Evolutionary conservation across 2,329 filamentous ascomycete species (phyloP), one percentile per base, ranked within the genome.

Genomic region (Lithohypha guttulata): DNA sequence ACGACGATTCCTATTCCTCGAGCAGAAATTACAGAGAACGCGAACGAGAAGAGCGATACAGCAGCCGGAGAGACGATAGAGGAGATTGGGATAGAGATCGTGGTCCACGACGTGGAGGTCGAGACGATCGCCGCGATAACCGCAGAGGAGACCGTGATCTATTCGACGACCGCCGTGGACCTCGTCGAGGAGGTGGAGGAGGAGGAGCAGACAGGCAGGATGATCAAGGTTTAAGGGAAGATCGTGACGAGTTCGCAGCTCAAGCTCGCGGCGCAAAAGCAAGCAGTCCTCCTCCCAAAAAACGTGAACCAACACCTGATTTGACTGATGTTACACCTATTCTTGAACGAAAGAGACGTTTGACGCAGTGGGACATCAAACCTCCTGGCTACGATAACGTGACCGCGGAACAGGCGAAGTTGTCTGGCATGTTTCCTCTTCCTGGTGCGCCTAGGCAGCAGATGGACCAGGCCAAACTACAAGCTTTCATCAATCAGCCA

Each of bases 321-420:
- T 69, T 99, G 57, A 93, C 87, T 44, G 78, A 93, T 54, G 68
- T 93, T 43, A 69, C 81, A n/a, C 75, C 85, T 3, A 71, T 99
- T 43, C 68, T 86, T 47, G 80, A 89, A 55, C 80, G 89, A 53
- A 91, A 87, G 69, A 81, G 93, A 52, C 81, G 91, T 43, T 68
- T 98, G 69, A 96, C 87, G 23, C 93, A 98, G 62, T 99, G 91
- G 91, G 93, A 99, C 60, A 95, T 98, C 61, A 98, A 98, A 66
- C 91, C 91, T 4, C 84, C 86, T 11, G 89, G 91, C 30, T 99
- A 99, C 56, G 93, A 98, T 57, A 93, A 91, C 61, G 89, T 99
- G 49, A 95, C 91, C 2, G 86, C 91, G 15, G 93, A 98, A 62
- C 93, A 98, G 61, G 93, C 91, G 35, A 99, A 99, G 69, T 73